A percentile compares a stretch with the other conserved stretches of the same genome.
Evolutionary conservation across 768 basidiomycete species (phyloP).

Genomic region (Suillus plorans): DNA sequence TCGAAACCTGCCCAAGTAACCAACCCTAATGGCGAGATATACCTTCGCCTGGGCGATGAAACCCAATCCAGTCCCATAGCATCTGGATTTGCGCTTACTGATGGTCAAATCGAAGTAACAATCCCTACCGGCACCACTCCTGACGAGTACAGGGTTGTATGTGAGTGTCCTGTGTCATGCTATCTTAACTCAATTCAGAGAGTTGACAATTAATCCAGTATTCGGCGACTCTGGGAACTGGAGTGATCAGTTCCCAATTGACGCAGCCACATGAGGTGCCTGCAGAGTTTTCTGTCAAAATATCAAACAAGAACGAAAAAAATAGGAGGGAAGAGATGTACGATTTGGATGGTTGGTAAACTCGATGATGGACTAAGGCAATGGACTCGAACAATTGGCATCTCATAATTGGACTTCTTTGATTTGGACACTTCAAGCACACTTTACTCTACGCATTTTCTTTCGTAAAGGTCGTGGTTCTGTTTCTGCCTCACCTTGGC

Average conservation of each 20-base stretch:
- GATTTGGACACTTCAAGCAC: not conserved
- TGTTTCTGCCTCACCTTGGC: not conserved
- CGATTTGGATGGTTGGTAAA: not conserved
- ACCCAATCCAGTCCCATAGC: constrained; percentile 38
- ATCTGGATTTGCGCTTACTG: constrained; percentile 35
- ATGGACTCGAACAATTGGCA: not conserved
- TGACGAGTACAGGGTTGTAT: constrained; percentile 43
- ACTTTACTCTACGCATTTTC: not conserved
- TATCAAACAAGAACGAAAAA: not conserved
- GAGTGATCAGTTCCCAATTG: constrained; percentile 45
- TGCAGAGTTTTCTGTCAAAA: not conserved
- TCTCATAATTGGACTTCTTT: not conserved
- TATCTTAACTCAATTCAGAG: not conserved
- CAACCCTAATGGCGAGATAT: constrained; percentile 42
- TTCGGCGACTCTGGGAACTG: constrained; percentile 57
- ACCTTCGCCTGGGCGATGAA: constrained; percentile 36
- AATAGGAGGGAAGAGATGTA: not conserved
- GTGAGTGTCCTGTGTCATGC: constrained; percentile 31
- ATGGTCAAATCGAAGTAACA: constrained; percentile 36
- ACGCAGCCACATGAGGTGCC: constrained; percentile 9
- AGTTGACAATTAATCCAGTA: constrained; percentile 32
- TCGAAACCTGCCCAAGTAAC: constrained; percentile 46
- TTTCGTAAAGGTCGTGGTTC: not conserved
- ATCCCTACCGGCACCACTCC: constrained; percentile 38
- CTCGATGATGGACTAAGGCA: not conserved